Evolutionary conservation across 768 basidiomycete genomes (phyloP), one percentile per base, ranked within the genome.

Genomic region (Nevesoporus exiguus): DNA sequence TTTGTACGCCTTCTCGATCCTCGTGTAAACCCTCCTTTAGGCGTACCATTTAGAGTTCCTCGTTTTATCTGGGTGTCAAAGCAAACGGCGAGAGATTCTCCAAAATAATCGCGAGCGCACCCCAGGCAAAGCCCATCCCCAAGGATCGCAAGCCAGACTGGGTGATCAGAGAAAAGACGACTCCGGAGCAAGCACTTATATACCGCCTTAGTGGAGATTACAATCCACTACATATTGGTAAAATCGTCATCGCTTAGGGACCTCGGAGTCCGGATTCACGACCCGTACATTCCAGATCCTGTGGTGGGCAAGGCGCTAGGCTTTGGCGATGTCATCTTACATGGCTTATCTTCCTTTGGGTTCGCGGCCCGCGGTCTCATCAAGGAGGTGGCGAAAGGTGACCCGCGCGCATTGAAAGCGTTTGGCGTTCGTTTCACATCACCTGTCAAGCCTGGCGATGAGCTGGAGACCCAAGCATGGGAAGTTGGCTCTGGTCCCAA

Each of bases 241-340:
- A 14, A 75, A 54, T 22, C 27, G 13, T 42, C 40, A 22, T 24
- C 25, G 10, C 42, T 36, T 24, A 27, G 30, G 15, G 37, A 22
- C 44, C 4, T 49, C 11, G 19, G 17, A 6, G 13, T 21, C 21
- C 56, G 25, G 14, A 3, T 47, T 51, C 34, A 54, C 22, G 11
- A 1, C 14, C 13, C 13, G 5, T 29, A 15, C 29, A 14, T 22
- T 48, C 3, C 65, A 88, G 91, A 93, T 73, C 89, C 91, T 1
- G 68, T 63, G 14, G 82, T 90, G 36, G 92, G 90, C n/a, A 67
- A 82, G 58, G 76, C 75, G 8, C 77, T 84, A 17, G 90, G 90
- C 11, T 93, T 95, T 62, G 89, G 89, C 3, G 92, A 86, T 45
- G 83, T 86, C 34, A 93, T 95, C 62, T 78, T 94, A 3, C 92